Evolutionary conservation across 1,139 yeast species (phyloP), one percentile per base, ranked within the genome.

Genomic region (Pichia sp.): DNA sequence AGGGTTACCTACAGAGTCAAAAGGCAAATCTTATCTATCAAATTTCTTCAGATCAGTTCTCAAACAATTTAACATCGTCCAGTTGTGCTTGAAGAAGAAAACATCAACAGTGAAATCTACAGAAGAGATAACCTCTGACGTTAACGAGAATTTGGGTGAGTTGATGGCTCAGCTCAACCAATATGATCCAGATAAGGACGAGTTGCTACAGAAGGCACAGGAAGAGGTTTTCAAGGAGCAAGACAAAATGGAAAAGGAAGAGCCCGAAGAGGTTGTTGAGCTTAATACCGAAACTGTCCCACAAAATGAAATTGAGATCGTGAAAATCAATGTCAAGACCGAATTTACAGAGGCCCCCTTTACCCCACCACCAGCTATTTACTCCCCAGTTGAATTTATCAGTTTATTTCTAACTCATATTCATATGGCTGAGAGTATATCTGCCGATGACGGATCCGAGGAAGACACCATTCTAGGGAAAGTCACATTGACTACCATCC

Each of bases 401-500:
- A n/a, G n/a, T n/a, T n/a, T n/a, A 29, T 82, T 82, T 45, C 59
- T 84, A 27, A 70, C 71, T 30, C 73, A 84, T 2, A 63, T 82
- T 32, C 74, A 80, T 6, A 60, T 83, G n/a, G 40, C 42, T 2
- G 42, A 79, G 70, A 48, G 14, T 5, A 11, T 30, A 6, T 23
- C 23, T 3, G 11, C 22, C 10, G 21, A 22, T 21, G 7, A 12
- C 17, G n/a, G n/a, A n/a, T n/a, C n/a, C n/a, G n/a, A n/a, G n/a
- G 29, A 26, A 10, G n/a, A 5, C 8, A n/a, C 16, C 10, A 20
- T 4, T 8, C 21, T 22, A 4, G 49, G 54, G 3, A 48, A 56
- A 39, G 68, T 73, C 0, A 53, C 53, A 1, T 71, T 34, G 34
- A 69, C 58, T 2, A 91, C 97, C 0, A 81, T 91, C 12, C 98